Evolutionary conservation across 768 basidiomycete species (phyloP), one percentile per base, ranked within the genome.

Genomic region (Phylloporus sp.): DNA sequence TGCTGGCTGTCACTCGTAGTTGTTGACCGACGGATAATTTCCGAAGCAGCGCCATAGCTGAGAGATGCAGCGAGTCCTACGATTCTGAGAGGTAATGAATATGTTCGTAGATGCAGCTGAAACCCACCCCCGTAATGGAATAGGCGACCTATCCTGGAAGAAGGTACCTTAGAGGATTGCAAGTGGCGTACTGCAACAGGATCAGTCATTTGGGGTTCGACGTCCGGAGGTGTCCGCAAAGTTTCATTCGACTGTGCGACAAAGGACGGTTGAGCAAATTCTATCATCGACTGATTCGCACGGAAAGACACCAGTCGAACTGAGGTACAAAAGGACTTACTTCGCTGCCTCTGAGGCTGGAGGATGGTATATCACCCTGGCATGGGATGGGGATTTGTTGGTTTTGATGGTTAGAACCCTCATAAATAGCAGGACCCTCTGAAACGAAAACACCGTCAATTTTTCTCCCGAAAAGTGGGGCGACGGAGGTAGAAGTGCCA

Each of bases 121-220:
- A 26, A 61, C 77, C 41, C 62, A 87, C 95, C 91, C 60, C 95
- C 95, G 53, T 98, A 97, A 59, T 98, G 95, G 58, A 98, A 90
- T 8, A 98, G 64, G 15, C 95, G 79, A 5, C 92, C 95, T 9
- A 98, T 75, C 11, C 86, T 79, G 0, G 94, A 95, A 0, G 92
- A 90, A 15, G 95, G 95, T 0, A 98, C 93, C 66, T 81, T 90
- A 5, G 94, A 95, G 0, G 92, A 83, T 62, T 84, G 83, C 2
- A 91, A 70, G 18, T 77, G 77, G 12, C 81, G 78, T 4, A 60
- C 38, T 18, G 13, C 44, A 7, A 31, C 26, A 16, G 47, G 46
- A 34, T 52, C 45, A 10, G 29, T 13, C 12, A 24, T 20, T 43
- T 23, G 23, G 1, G 50, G 8, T 18, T 49, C 50, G 10, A 32